Base-by-base conservation (phyloP, 2,329 filamentous ascomycete genomes). In the Xylariales sp. region DNA sequence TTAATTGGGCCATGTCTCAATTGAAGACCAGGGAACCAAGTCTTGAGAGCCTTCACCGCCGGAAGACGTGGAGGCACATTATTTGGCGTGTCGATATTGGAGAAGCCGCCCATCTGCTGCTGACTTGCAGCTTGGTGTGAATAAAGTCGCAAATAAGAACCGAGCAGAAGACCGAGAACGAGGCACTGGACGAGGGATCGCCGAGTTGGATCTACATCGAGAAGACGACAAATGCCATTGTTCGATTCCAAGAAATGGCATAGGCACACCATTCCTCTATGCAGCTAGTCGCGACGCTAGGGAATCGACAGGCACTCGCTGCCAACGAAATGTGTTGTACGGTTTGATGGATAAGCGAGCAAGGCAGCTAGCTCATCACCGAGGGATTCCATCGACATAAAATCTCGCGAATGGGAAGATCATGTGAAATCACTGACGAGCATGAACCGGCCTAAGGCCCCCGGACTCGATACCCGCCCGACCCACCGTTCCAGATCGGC, bases 221-320 rank as follows among this genome's bases (percentile, higher is more conserved):
- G 62, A 72, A 74, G 63, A 71, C 58, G 67, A 62, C 62, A 69
- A 74, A 72, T 71, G 8, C 46, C 46, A 57, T 67, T 59, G 16
- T 52, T 46, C 34, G 41, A 69, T 54, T 67, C 23, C 57, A 61
- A 68, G 60, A 70, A 73, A 73, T 68, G 62, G 64, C 65, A 72
- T 73, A 45, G 36, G 54, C 54, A 45, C 23, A 9, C 7, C 48
- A 46, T 53, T 62, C 41, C 61, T 56, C 64, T 68, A 66, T 70
- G 65, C 61, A 64, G 32, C 58, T 63, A 65, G 50, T 61, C 10
- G 1, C 54, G 41, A 18, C 53, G 57, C 49, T 65, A 68, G 53
- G 23, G 43, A 68, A 39, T 49, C 53, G 30, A 52, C 41, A 55
- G 16, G 23, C 34, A n/a, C 58, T 59, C 14, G 43, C 53, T 59